Base-by-base conservation (phyloP, 2,329 filamentous ascomycete species). In the Cladosporium oxysporum region DNA sequence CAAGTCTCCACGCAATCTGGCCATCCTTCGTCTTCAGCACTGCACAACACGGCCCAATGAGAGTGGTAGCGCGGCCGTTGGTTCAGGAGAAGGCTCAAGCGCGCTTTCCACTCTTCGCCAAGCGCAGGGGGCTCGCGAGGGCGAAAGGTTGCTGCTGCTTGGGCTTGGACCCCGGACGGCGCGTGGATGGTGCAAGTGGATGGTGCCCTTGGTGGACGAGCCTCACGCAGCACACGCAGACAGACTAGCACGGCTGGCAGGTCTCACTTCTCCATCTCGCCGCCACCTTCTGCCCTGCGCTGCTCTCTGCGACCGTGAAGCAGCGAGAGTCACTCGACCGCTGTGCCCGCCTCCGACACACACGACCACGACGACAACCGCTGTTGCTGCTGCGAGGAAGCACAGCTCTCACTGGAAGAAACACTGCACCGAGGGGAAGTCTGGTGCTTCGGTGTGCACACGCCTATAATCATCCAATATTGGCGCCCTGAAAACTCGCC, bases 231-330 rank as follows among this genome's bases (percentile, higher is more conserved):
- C 23, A 26, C 23, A 35, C 33, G 33, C 50, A 31, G 52, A n/a
- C 7, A 31, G 50, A 53, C 50, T 28, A 55, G 52, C 52, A 55
- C 52, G 44, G 60, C 60, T 53, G 49, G 49, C 49, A 62, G 60
- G 60, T 62, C 60, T 62, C 60, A 62, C 60, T 62, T 62, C 60
- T 53, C 47, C 29, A 62, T 41, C 60, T 18, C 21, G 49, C 60
- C 60, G 60, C 60, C 60, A 33, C 47, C 31, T 62, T 50, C 49
- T 53, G 60, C 49, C 33, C 60, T 62, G 60, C 44, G 60, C 60
- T 53, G 47, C 52, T 31, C 26, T 53, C 31, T 62, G 60, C 60
- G 60, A 55, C 60, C n/a, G 52, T 33, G 31, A 29, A 55, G 12
- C 52, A 55, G 52, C 52, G 28, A n/a, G 18, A 29, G 52, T 33